phyloP scores from a whole-genome alignment of 306 rosid genomes.

The Dalbergia cochinchinensis region DNA sequence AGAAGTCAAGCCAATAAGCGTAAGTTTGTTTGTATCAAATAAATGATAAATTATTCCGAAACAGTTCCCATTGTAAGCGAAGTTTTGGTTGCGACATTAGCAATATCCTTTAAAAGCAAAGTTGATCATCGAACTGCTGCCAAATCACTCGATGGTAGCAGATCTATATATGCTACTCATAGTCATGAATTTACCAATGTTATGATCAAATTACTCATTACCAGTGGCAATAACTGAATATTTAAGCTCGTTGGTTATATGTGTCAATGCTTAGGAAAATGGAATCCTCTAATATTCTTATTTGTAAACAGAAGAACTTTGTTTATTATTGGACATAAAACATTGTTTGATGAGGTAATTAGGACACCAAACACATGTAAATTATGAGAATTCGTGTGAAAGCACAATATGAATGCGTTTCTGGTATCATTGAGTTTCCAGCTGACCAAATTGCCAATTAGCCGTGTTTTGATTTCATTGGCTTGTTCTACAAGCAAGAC shows the following conservation, averaged over 20 bases:
- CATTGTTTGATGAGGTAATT: neutral
- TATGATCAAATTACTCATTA: neutral
- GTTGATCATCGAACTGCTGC: neutral
- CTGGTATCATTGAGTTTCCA: no score
- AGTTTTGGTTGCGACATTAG: neutral
- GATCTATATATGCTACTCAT: no score
- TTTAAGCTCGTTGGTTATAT: neutral
- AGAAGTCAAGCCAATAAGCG: neutral
- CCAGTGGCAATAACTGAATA: neutral
- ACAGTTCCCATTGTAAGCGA: neutral
- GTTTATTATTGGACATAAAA: conserved; percentile 5
- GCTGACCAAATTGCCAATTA: no score
- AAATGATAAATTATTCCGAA: neutral
- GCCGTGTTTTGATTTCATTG: no score
- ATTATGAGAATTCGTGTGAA: no score
- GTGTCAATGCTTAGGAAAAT: conserved; percentile 7
- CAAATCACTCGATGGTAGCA: neutral
- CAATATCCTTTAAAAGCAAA: no score
- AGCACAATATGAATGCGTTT: no score
- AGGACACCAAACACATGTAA: neutral
- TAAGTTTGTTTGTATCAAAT: neutral
- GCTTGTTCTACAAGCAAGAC: no score
- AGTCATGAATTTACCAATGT: neutral
- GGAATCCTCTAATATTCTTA: neutral
- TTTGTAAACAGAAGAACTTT: neutral